Base-by-base conservation (phyloP, 1,284 basidiomycete genomes). In the Sporisorium exsertum region DNA sequence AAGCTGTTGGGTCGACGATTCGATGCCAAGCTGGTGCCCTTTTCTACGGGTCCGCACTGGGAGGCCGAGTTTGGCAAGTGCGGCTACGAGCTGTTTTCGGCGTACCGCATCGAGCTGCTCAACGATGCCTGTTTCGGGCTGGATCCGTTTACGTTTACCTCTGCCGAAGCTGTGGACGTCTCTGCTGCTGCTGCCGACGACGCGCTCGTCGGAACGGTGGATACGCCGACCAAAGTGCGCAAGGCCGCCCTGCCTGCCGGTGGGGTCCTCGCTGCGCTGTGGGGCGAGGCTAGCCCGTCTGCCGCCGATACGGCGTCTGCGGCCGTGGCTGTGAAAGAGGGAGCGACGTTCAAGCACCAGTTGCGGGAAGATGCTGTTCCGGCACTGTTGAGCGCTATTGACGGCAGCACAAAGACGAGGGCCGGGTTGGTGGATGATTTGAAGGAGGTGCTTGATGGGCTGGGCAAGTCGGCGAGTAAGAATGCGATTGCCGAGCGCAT, bases 11-110 rank as follows among this genome's bases (percentile, higher is more conserved):
- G 82, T 2, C 63, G 81, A 12, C 62, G 82, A 10, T 84, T 84
- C 62, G 80, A 82, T 27, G 33, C 79, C 9, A 84, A 83, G 47
- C 74, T 85, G 15, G 79, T 84, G 18, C 81, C 82, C 2, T 81
- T 84, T 46, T 67, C 71, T 10, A 78, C 80, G 0, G 84, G 84
- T 0, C 84, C 84, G 12, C 81, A 84, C 55, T 85, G 81, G 81
- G 81, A 84, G 51, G 15, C 29, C 2, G 67, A 58, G 22, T 59
- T 81, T 18, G 74, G 76, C 56, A 63, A 62, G 33, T 72, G 79
- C 47, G 64, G 59, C 5, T 73, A 82, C 54, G 74, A 79, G n/a
- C 64, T 68, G 22, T 84, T 85, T 40, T 61, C 65, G 32, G 58
- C 55, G 1, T 85, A 82, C 58, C 75, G 77, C 49, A 81, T 83